A percentile compares a stretch with the other conserved stretches of the same genome.
Evolutionary conservation across 2,329 filamentous ascomycete species (phyloP).

Genomic region (Aspergillus aculeatus): DNA sequence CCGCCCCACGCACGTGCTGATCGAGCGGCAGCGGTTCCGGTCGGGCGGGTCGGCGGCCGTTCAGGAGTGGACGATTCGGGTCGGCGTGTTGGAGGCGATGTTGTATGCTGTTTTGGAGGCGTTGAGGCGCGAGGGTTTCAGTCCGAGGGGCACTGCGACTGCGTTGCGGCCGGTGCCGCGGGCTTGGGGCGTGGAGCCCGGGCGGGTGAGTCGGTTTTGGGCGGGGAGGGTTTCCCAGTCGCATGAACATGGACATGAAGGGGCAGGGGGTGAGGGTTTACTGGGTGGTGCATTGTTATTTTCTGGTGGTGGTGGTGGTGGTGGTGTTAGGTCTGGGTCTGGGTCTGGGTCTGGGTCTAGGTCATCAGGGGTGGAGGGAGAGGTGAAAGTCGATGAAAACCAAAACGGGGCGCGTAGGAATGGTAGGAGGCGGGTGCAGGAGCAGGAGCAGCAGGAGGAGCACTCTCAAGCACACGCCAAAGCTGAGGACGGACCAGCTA

Average conservation of each 20-base stretch:
- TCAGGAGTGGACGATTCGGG: constrained; percentile 77
- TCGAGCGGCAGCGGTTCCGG: constrained; percentile 65
- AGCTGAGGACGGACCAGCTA: no score
- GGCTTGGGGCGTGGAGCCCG: constrained; percentile 18
- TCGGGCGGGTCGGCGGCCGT: constrained; percentile 64
- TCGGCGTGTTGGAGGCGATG: constrained; percentile 81
- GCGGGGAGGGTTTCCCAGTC: constrained; percentile 40
- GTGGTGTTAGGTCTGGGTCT: no score
- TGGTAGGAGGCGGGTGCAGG: no score
- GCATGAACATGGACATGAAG: neutral
- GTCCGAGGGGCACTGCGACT: neutral
- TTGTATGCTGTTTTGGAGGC: constrained; percentile 68
- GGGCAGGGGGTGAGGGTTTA: constrained; percentile 8
- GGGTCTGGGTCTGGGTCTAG: constrained; percentile 16
- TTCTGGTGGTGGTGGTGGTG: constrained; percentile 27
- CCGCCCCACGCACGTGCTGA: constrained; percentile 67
- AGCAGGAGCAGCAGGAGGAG: neutral
- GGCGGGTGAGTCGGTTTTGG: constrained; percentile 28
- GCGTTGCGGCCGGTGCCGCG: neutral
- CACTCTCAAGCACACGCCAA: no score
- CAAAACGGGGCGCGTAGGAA: neutral
- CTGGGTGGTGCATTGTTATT: constrained; percentile 13
- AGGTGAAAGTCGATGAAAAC: neutral
- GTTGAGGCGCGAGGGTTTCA: constrained; percentile 40
- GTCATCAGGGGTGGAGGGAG: constrained; percentile 13